Evolutionary conservation across 805 yeast species (phyloP).

Genomic region (Kregervanrija delftensis): DNA sequence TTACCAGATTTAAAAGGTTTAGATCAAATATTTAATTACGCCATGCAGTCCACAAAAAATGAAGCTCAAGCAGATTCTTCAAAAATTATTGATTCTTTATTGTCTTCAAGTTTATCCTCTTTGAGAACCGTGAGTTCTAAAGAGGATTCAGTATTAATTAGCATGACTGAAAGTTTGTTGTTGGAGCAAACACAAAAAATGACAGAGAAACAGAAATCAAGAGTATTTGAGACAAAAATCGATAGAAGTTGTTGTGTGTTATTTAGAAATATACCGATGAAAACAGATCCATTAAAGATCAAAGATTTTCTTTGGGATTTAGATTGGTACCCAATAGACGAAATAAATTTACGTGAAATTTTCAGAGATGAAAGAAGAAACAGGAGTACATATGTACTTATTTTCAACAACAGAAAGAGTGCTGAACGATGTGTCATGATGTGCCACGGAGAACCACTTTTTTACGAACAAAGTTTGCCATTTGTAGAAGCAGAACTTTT

Average conservation of each 20-base stretch:
- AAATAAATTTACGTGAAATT: slow-evolving; percentile 11
- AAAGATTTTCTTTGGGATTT: slow-evolving; percentile 41
- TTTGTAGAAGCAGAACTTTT: slow-evolving; percentile 28
- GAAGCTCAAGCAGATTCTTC: too few relatives aligned
- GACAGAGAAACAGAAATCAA: too few relatives aligned
- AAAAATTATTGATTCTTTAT: too few relatives aligned
- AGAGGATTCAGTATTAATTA: too few relatives aligned
- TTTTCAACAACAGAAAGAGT: slow-evolving; percentile 38
- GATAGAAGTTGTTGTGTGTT: slow-evolving; percentile 24
- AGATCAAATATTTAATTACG: slow-evolving; percentile 1
- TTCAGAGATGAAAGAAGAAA: slow-evolving; percentile 6
- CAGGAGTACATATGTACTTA: slow-evolving; percentile 29
- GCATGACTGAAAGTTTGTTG: too few relatives aligned
- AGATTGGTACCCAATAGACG: slow-evolving; percentile 29
- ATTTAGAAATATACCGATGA: slow-evolving; percentile 42
- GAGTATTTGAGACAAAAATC: neutral
- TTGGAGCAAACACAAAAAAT: too few relatives aligned
- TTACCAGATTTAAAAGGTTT: slow-evolving; percentile 16
- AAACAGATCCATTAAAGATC: slow-evolving; percentile 32
- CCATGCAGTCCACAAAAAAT: too few relatives aligned
- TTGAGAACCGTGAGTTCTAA: too few relatives aligned
- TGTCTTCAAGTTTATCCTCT: too few relatives aligned
- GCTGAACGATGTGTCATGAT: slow-evolving; percentile 47
- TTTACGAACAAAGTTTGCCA: slow-evolving; percentile 22
- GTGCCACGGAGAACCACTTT: slow-evolving; percentile 40